Percentiles rank a stretch among this genome's conserved stretches.
phyloP scores from a whole-genome alignment of 495 filamentous ascomycete genomes.

The Podospora appendiculata region DNA sequence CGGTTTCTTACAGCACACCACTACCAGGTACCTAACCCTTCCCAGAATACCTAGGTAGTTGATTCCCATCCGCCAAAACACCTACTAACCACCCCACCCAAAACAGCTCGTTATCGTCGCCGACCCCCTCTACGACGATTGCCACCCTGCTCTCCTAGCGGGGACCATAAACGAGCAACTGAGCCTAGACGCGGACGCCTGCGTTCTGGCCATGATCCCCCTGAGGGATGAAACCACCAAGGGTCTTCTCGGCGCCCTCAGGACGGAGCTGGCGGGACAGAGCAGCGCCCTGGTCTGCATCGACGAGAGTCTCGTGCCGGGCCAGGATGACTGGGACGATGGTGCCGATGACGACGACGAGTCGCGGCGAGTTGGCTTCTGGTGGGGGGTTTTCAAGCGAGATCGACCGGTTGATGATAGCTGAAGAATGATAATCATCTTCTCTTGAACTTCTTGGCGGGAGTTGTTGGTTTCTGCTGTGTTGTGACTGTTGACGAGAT shows the following conservation, averaged over 20 bases:
- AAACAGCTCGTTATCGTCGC: constrained; percentile 35
- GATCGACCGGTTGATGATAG: too few species aligned
- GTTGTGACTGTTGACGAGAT: too few species aligned
- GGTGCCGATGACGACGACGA: constrained; percentile 31
- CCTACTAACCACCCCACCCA: neutral
- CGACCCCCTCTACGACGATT: constrained; percentile 40
- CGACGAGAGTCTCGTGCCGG: constrained; percentile 27
- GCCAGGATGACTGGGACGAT: constrained; percentile 41
- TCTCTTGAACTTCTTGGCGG: too few species aligned
- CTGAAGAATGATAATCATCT: too few species aligned
- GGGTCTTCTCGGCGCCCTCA: constrained; percentile 20
- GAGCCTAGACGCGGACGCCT: constrained; percentile 20
- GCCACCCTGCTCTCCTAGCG: constrained; percentile 36
- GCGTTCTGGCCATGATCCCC: constrained; percentile 38
- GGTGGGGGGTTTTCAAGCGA: constrained; percentile 34
- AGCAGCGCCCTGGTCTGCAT: constrained; percentile 18
- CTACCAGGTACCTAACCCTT: constrained; percentile 30
- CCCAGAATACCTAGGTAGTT: too few species aligned
- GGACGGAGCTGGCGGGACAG: constrained; percentile 13
- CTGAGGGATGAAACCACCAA: constrained; percentile 33
- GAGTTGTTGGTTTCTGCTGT: too few species aligned
- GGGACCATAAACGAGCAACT: constrained; percentile 34
- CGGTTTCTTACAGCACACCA: constrained; percentile 24
- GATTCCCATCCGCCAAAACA: too few species aligned
- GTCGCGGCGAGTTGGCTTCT: constrained; percentile 28